These are phyloP conservation scores for Aspergillus persii DNA, from an alignment of 2,329 filamentous ascomycete genomes.

Conservation along the genomic window DNA sequence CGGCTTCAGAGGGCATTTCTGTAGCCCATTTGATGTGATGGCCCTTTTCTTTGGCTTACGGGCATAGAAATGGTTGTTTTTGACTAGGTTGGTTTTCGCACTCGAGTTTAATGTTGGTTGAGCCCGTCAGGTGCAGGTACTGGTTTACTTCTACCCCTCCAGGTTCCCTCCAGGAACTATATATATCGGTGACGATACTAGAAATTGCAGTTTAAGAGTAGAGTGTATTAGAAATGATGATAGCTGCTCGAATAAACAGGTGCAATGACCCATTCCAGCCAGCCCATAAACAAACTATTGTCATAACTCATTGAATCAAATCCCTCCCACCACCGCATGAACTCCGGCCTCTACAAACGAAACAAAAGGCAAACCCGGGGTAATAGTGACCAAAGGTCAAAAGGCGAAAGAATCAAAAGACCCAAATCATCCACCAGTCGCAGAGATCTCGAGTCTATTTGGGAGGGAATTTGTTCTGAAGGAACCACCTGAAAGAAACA, in stretches of 20 bases:
- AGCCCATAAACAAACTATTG: not conserved
- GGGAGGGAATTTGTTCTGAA: conserved; percentile 51
- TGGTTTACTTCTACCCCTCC: no score
- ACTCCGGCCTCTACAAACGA: not conserved
- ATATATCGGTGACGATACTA: no score
- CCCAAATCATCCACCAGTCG: not conserved
- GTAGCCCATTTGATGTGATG: no score
- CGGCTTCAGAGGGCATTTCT: not conserved
- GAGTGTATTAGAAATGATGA: not conserved
- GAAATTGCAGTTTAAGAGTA: not conserved
- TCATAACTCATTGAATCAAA: not conserved
- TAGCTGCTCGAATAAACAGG: not conserved
- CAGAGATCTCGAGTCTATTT: conserved; percentile 32
- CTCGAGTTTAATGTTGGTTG: no score
- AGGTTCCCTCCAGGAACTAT: no score
- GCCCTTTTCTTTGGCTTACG: no score
- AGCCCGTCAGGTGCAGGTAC: no score
- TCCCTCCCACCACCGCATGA: not conserved
- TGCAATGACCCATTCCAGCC: not conserved
- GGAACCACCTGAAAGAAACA: conserved; percentile 41
- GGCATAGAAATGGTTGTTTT: no score
- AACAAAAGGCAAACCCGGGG: not conserved
- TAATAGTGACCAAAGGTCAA: not conserved
- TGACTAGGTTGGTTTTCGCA: no score
- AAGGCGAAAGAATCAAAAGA: not conserved